Base-by-base conservation (phyloP, 805 yeast species). In the Kodamaea sagamina region DNA sequence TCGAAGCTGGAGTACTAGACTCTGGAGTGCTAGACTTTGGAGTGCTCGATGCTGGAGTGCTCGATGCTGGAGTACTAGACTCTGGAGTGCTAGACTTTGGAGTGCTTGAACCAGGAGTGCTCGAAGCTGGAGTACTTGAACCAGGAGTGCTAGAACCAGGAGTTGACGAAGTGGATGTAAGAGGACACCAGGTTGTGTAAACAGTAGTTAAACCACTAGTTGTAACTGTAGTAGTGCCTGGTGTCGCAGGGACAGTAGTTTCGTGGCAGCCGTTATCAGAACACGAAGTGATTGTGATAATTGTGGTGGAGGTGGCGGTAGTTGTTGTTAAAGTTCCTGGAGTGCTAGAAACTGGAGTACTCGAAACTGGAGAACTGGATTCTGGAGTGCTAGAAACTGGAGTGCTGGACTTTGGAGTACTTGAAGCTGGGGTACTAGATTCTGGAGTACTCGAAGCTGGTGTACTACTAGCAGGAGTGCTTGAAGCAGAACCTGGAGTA, bases 101-200 rank as follows among this genome's bases (percentile, higher is more conserved):
- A 22, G 25, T 22, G 25, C 25, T 28, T 44, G 40, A n/a, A n/a
- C n/a, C n/a, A 32, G 29, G 16, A 15, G 31, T 26, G 11, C 13
- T 26, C 6, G 29, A 26, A 10, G 11, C 41, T 25, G 41, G 29
- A 16, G 26, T 17, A 18, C 31, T 9, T 12, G 41, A 13, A 26
- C 12, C 40, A 25, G 29, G 17, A 24, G 13, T 6, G 40, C 15
- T 18, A 21, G 24, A 21, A 21, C 26, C 41, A 18, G 34, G 18
- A 12, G 32, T 11, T 48, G 39, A 43, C 45, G 47, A 29, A 34
- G 22, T 8, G 46, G 44, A 46, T 38, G 52, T 41, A 15, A 51
- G 36, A 42, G 69, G 69, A 50, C 70, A 63, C 59, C 59, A 64
- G 18, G 76, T 69, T 45, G 77, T 67, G 61, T 64, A 75, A 28